phyloP scores from a whole-genome alignment of 768 basidiomycete species.

The Mycena haematopus region DNA sequence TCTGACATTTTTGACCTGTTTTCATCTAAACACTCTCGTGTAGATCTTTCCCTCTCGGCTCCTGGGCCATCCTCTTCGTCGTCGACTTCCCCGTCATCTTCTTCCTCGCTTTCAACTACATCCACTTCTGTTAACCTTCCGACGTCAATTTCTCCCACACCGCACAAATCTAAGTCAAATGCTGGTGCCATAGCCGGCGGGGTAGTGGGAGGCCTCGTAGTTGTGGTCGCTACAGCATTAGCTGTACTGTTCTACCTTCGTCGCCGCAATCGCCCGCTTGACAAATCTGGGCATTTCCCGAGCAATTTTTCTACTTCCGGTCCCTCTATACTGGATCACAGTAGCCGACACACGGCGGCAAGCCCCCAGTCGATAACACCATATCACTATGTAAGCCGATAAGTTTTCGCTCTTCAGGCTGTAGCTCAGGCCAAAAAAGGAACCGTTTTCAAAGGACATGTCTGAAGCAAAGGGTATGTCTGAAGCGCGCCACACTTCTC shows the following conservation, averaged over 20 bases:
- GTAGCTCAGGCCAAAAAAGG: slow-evolving; percentile 7
- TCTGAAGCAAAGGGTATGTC: slow-evolving; percentile 22
- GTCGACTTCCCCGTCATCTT: neutral
- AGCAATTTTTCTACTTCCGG: slow-evolving; percentile 23
- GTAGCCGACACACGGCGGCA: neutral
- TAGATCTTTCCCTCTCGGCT: slow-evolving; percentile 8
- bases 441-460: slow-evolving; percentile 11
- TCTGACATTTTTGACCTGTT: neutral
- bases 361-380: slow-evolving; percentile 21
- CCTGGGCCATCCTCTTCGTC: neutral
- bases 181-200: slow-evolving; percentile 71
- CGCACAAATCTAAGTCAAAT: slow-evolving; percentile 33
- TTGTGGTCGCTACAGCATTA: slow-evolving; percentile 46
- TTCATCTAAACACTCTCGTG: neutral
- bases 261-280: slow-evolving; percentile 25
- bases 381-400: slow-evolving; percentile 22
- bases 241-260: slow-evolving; percentile 42
- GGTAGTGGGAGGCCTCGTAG: slow-evolving; percentile 58
- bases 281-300: slow-evolving; percentile 22
- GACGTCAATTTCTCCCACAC: slow-evolving; percentile 17
- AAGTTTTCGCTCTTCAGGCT: neutral
- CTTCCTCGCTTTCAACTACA: slow-evolving; percentile 1
- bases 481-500: slow-evolving; percentile 22
- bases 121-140: slow-evolving; percentile 23
- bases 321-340: slow-evolving; percentile 8